Conservation (phyloP, 2,329 filamentous ascomycete genomes). For the Uncinocarpus reesii region DNA sequence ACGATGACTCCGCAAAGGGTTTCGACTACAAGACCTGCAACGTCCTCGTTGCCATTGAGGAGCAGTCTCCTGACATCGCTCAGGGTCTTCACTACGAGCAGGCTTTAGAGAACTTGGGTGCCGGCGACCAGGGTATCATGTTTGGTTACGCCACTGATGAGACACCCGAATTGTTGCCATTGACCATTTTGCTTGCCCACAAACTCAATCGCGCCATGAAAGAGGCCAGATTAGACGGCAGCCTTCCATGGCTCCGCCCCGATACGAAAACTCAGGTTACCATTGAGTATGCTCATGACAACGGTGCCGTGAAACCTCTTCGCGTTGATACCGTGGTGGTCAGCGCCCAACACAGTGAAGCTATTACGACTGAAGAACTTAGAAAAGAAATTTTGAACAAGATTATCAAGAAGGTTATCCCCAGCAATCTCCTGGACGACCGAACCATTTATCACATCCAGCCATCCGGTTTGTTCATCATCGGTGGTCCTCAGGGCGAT, state of each 20-base stretch:
- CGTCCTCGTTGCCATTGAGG: conserved; percentile 95
- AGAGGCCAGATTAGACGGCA: conserved; percentile 73
- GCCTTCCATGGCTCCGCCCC: conserved; percentile 85
- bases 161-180: conserved; percentile 90
- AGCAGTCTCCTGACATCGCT: conserved; percentile 97
- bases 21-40: conserved; percentile 99
- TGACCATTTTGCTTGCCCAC: conserved; percentile 90
- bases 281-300: conserved; percentile 95
- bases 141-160: conserved; percentile 99
- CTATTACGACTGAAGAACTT: conserved; percentile 81
- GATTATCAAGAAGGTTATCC: conserved; percentile 93
- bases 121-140: conserved; percentile 99
- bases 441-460: conserved; percentile 97
- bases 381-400: conserved; percentile 93
- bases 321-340: conserved; percentile 96
- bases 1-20: conserved; percentile 92
- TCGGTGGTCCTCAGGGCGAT: conserved; percentile 97
- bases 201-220: conserved; percentile 95
- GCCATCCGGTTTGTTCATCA: conserved; percentile 97
- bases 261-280: conserved; percentile 99
- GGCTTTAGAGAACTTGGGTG: conserved; percentile 93
- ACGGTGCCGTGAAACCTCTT: conserved; percentile 80
- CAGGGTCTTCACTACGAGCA: conserved; percentile 98
- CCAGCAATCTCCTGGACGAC: conserved; percentile 81
- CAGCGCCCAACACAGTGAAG: conserved; percentile 83